phyloP scores from a whole-genome alignment of 805 yeast species.

The Yarrowia sp. region DNA sequence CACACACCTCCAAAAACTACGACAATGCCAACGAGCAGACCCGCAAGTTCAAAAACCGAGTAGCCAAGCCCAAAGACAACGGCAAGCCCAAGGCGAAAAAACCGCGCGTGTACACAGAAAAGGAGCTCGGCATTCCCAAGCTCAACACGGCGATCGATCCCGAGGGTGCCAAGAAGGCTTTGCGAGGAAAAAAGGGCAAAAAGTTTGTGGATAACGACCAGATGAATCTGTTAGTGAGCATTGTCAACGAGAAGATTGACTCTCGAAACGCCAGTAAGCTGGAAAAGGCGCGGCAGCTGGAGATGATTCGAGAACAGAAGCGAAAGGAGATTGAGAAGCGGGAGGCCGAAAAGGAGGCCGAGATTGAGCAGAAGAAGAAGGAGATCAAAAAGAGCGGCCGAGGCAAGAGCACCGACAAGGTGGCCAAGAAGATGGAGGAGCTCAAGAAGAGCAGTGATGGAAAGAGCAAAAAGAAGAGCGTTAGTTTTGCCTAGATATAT shows the following conservation, averaged over 20 bases:
- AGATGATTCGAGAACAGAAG: constrained; percentile 82
- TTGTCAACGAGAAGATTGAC: constrained; percentile 80
- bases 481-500: constrained; percentile 4
- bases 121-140: constrained; percentile 72
- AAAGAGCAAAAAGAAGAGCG: constrained; percentile 2
- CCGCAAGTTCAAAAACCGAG: constrained; percentile 27
- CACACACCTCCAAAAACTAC: constrained; percentile 28
- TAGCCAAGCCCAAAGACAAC: constrained; percentile 26
- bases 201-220: constrained; percentile 55
- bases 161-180: constrained; percentile 63
- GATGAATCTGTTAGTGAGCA: constrained; percentile 67
- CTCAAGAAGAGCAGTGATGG: neutral
- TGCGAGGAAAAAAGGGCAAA: constrained; percentile 67
- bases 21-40: constrained; percentile 25
- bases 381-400: constrained; percentile 65
- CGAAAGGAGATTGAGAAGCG: constrained; percentile 82
- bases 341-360: constrained; percentile 64
- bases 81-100: constrained; percentile 32
- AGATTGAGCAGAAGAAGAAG: constrained; percentile 69
- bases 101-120: constrained; percentile 55
- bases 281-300: constrained; percentile 84
- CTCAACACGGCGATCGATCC: constrained; percentile 82
- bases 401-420: constrained; percentile 49
- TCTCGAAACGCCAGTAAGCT: constrained; percentile 78
- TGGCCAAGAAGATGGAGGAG: neutral